Base-by-base conservation (phyloP, 768 basidiomycete genomes). In the Amanita inopinata region DNA sequence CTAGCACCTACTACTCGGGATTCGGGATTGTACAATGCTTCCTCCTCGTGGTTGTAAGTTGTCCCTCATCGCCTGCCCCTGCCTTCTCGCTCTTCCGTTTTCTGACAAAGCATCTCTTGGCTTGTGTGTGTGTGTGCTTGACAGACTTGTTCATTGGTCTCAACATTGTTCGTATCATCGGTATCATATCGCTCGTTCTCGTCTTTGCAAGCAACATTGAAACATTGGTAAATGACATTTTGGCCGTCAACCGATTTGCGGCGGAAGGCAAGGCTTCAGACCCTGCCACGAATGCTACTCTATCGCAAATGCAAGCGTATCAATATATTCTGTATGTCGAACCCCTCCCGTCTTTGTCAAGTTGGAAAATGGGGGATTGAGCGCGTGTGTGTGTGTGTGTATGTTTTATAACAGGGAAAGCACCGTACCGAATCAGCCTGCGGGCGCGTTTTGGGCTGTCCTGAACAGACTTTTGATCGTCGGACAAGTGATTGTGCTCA, bases 371-470 rank as follows among this genome's bases (percentile, higher is more conserved):
- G n/a, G n/a, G n/a, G n/a, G n/a, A n/a, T n/a, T n/a, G n/a, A n/a
- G n/a, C n/a, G n/a, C n/a, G n/a, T n/a, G n/a, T 5, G 6, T 10
- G 3, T 45, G 47, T 24, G 20, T 25, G 45, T 17, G 24, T 12
- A 28, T 31, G 17, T 46, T 38, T 48, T 14, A 47, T 15, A 36
- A 43, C 43, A 76, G 64, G 49, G 83, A 76, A 45, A 86, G 80
- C 59, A 88, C 88, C 2, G 88, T 96, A 3, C 91, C 91, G 3
- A 88, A 89, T 60, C 90, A 94, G 58, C 74, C 86, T 22, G 91
- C 86, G 14, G 91, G 91, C 19, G 74, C 77, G 6, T 94, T 96
- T 64, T 96, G 90, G 86, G 85, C 87, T 3, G 79, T 94, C 48
- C 66, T 93, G 49, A 88, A 89, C 61, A 72, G 87, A 46, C 71